Evolutionary conservation across 495 filamentous ascomycete species (phyloP).

Genomic region (Neurospora sp.): DNA sequence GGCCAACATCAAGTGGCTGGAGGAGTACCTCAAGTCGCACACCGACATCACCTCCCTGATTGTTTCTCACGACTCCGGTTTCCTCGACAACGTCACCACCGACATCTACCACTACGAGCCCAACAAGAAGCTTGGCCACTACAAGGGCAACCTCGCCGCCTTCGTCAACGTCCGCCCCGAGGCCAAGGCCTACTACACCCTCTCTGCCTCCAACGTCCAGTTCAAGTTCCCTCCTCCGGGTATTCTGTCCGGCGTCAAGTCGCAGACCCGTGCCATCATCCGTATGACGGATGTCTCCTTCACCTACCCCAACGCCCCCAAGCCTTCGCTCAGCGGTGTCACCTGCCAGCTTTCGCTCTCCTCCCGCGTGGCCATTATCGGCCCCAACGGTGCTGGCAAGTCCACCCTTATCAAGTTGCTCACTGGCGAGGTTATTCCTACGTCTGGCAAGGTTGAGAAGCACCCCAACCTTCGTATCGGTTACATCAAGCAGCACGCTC

Average conservation of each 20-base stretch:
- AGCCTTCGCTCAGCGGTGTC: slow-evolving; percentile 82
- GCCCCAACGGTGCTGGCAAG: slow-evolving; percentile 96
- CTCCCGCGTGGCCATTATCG: slow-evolving; percentile 90
- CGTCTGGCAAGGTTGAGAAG: slow-evolving; percentile 85
- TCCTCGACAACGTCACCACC: slow-evolving; percentile 93
- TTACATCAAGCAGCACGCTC: slow-evolving; percentile 98
- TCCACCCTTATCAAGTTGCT: slow-evolving; percentile 96
- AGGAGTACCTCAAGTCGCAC: slow-evolving; percentile 89
- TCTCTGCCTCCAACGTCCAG: slow-evolving; percentile 78
- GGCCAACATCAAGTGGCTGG: slow-evolving; percentile 89
- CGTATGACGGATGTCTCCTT: slow-evolving; percentile 88
- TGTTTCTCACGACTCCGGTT: slow-evolving; percentile 95
- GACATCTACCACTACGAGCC: slow-evolving; percentile 99
- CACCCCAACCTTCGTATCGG: slow-evolving; percentile 98
- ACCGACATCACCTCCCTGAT: slow-evolving; percentile 97
- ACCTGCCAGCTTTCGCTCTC: slow-evolving; percentile 79
- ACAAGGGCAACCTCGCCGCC: slow-evolving; percentile 86
- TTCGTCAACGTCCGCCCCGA: slow-evolving; percentile 94
- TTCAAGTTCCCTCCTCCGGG: slow-evolving; percentile 98
- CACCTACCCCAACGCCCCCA: slow-evolving; percentile 76
- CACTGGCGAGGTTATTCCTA: slow-evolving; percentile 90
- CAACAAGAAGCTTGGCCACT: slow-evolving; percentile 87
- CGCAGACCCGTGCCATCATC: slow-evolving; percentile 82
- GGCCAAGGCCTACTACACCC: slow-evolving; percentile 96
- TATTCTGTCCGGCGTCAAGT: slow-evolving; percentile 92